Evolutionary conservation across 2,329 filamentous ascomycete genomes (phyloP).

Genomic region (Fusarium euwallaceae): DNA sequence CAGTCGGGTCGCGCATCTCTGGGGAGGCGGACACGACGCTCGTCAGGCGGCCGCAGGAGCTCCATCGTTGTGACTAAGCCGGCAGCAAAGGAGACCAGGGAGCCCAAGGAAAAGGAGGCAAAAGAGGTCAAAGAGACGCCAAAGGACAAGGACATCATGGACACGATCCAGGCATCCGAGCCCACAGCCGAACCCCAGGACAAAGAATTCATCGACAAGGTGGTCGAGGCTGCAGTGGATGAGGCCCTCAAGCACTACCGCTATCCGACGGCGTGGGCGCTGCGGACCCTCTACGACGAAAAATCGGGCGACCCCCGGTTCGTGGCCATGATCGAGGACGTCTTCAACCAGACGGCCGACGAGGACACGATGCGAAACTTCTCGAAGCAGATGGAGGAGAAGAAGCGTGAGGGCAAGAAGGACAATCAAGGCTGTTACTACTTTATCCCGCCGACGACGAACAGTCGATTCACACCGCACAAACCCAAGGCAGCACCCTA

Average conservation of each 20-base stretch:
- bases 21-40: conserved; percentile 47
- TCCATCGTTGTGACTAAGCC: conserved; percentile 41
- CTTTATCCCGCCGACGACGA: conserved; percentile 64
- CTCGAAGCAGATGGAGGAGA: conserved; percentile 62
- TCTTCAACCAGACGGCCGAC: conserved; percentile 70
- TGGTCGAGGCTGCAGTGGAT: conserved; percentile 70
- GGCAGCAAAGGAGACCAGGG: conserved; percentile 28
- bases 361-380: conserved; percentile 65
- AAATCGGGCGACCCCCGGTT: conserved; percentile 64
- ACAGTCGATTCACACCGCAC: conserved; percentile 57
- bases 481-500: conserved; percentile 65
- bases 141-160: conserved; percentile 25
- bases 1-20: conserved; percentile 51
- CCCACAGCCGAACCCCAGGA: conserved; percentile 48
- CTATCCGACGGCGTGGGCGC: conserved; percentile 73
- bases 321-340: conserved; percentile 68
- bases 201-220: conserved; percentile 62
- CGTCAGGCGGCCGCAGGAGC: conserved; percentile 39
- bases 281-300: conserved; percentile 72
- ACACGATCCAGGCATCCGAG: conserved; percentile 36
- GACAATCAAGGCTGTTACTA: conserved; percentile 65
- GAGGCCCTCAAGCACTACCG: conserved; percentile 68
- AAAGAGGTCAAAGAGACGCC: conserved; percentile 22
- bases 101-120: conserved; percentile 19
- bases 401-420: conserved; percentile 70